Percentiles rank a stretch among this genome's conserved stretches.
phyloP scores from a whole-genome alignment of 805 yeast genomes.

The Saccharomyces mikatae region DNA sequence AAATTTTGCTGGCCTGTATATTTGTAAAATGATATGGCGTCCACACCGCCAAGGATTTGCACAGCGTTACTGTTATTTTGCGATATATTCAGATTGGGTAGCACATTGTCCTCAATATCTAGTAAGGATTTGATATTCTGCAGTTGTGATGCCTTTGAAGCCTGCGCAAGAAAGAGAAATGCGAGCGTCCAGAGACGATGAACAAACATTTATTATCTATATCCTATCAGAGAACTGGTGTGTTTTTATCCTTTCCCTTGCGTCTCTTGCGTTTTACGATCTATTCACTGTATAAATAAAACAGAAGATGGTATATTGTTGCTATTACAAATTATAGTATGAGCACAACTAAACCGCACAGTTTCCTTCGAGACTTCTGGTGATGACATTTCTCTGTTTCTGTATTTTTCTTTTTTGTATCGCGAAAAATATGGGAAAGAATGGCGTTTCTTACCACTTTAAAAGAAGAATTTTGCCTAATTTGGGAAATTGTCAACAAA shows the following conservation, averaged over 20 bases:
- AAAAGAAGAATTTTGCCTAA: neutral
- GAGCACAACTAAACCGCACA: neutral
- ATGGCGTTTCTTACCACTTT: neutral
- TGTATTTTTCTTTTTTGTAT: neutral
- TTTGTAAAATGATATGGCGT: conserved; percentile 16
- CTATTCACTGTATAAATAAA: neutral
- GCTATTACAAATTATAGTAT: neutral
- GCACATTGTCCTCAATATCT: conserved; percentile 5
- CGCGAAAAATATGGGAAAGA: neutral
- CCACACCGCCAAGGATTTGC: conserved; percentile 19
- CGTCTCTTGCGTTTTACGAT: neutral
- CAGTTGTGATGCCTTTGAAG: conserved; percentile 14
- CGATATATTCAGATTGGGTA: conserved; percentile 11
- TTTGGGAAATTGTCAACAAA: neutral
- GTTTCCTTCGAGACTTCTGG: neutral
- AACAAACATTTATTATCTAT: conserved; percentile 2
- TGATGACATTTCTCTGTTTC: neutral
- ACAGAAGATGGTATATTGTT: neutral
- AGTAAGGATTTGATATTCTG: conserved; percentile 11
- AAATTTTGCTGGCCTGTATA: conserved; percentile 30
- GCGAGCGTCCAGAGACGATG: conserved; percentile 2
- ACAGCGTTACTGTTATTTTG: conserved; percentile 8
- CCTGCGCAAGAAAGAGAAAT: conserved; percentile 1
- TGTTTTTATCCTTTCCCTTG: neutral
- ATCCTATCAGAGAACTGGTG: conserved; percentile 10